These are phyloP conservation scores for Microstroma glucosiphilum DNA, from an alignment of 1,284 basidiomycete genomes.

Conservation along the genomic window DNA sequence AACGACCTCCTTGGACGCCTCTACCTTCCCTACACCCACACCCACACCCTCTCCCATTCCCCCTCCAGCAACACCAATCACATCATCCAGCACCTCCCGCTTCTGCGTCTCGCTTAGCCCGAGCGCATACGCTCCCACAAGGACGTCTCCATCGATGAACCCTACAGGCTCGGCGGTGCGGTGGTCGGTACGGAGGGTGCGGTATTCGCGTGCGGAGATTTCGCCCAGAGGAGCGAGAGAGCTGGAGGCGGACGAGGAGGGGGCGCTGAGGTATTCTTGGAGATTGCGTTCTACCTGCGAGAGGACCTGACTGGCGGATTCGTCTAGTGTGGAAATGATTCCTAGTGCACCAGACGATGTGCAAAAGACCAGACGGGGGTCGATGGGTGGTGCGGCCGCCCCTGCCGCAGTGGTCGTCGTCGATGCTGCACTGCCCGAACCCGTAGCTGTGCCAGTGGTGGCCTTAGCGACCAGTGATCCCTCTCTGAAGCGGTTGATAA, in stretches of 20 bases:
- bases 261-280: slow-evolving; percentile 15
- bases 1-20: background rate
- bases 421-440: background rate
- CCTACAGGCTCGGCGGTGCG: slow-evolving; percentile 28
- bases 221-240: background rate
- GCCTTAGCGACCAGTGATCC: slow-evolving; percentile 10
- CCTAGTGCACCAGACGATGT: slow-evolving; percentile 42
- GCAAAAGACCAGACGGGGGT: slow-evolving; percentile 27
- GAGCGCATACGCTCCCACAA: slow-evolving; percentile 18
- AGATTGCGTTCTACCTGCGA: slow-evolving; percentile 36
- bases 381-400: slow-evolving; percentile 2
- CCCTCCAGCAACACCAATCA: background rate
- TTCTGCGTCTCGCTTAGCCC: background rate
- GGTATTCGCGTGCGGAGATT: slow-evolving; percentile 34
- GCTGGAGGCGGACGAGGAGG: background rate
- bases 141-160: slow-evolving; percentile 38
- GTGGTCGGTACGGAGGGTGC: slow-evolving; percentile 46
- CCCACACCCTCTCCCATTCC: background rate
- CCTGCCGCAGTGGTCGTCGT: background rate
- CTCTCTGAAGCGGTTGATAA: slow-evolving; percentile 38
- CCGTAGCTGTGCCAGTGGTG: background rate
- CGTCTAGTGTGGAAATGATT: slow-evolving; percentile 23
- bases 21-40: background rate
- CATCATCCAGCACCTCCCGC: background rate
- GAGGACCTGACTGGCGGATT: slow-evolving; percentile 17